These are phyloP conservation scores for Scedosporium dehoogii DNA, from an alignment of 2,329 filamentous ascomycete species.

Conservation along the genomic window DNA sequence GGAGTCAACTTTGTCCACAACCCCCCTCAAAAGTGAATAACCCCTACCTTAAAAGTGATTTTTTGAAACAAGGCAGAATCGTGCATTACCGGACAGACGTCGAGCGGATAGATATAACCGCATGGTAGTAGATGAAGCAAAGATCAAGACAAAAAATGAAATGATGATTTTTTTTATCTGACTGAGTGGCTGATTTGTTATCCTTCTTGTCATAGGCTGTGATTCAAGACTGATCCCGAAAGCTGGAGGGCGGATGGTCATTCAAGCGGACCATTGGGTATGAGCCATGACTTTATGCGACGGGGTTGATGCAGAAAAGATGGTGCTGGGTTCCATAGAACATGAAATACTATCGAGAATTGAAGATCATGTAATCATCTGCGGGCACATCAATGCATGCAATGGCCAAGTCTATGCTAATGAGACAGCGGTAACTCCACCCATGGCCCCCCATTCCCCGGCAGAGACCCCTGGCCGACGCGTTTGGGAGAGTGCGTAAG, in stretches of 20 bases:
- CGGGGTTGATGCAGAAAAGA: not conserved
- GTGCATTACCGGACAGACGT: not conserved
- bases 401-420: not conserved
- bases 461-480: not conserved
- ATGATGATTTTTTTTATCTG: not conserved
- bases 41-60: not conserved
- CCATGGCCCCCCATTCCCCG: not conserved
- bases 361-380: not conserved
- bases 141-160: slow-evolving; percentile 7
- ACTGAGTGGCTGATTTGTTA: slow-evolving; percentile 5
- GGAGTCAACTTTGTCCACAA: slow-evolving; percentile 83
- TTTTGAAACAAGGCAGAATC: not conserved
- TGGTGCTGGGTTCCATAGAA: not conserved
- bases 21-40: slow-evolving; percentile 72
- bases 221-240: not conserved
- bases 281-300: not conserved
- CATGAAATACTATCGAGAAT: not conserved
- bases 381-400: not conserved
- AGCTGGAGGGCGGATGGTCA: not conserved
- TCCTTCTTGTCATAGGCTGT: slow-evolving; percentile 6
- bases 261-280: not conserved
- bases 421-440: not conserved
- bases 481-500: not conserved
- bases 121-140: slow-evolving; percentile 3
- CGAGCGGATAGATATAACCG: not conserved